Conservation (phyloP, 306 rosid genomes). For the Lotus japonicus region DNA sequence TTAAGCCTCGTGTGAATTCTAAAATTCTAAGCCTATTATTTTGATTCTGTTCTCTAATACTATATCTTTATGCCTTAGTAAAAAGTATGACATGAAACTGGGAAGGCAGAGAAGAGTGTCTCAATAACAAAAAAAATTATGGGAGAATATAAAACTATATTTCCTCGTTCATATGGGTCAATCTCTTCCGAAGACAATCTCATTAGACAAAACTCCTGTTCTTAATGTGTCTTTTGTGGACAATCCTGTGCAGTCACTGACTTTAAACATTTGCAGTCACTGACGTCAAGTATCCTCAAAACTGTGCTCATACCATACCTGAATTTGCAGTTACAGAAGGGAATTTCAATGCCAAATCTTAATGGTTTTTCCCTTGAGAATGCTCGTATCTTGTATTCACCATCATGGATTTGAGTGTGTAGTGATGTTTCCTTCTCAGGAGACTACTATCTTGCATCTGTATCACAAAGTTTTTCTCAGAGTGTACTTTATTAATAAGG, state of each 20-base stretch:
- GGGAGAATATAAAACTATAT: too few species aligned
- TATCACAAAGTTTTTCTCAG: conserved; percentile 6
- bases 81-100: neutral
- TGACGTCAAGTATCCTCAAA: conserved; percentile 41
- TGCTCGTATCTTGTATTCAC: conserved; percentile 37
- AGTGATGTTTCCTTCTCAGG: conserved; percentile 44
- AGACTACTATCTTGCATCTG: conserved; percentile 18
- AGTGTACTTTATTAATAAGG: neutral
- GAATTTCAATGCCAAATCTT: conserved; percentile 61
- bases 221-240: conserved; percentile 59
- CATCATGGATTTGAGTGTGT: conserved; percentile 47
- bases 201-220: conserved; percentile 42
- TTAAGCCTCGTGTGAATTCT: too few species aligned
- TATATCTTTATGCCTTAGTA: neutral
- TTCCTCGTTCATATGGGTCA: too few species aligned
- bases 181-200: conserved; percentile 57
- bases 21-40: too few species aligned
- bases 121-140: too few species aligned
- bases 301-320: conserved; percentile 44
- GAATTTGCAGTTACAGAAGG: conserved; percentile 45
- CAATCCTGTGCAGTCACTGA: conserved; percentile 37
- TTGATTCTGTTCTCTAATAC: neutral
- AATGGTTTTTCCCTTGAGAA: conserved; percentile 50
- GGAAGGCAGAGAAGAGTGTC: too few species aligned
- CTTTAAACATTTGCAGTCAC: conserved; percentile 44